Evolutionary conservation across 2,329 filamentous ascomycete species (phyloP).

Genomic region (Parascedosporium putredinis): DNA sequence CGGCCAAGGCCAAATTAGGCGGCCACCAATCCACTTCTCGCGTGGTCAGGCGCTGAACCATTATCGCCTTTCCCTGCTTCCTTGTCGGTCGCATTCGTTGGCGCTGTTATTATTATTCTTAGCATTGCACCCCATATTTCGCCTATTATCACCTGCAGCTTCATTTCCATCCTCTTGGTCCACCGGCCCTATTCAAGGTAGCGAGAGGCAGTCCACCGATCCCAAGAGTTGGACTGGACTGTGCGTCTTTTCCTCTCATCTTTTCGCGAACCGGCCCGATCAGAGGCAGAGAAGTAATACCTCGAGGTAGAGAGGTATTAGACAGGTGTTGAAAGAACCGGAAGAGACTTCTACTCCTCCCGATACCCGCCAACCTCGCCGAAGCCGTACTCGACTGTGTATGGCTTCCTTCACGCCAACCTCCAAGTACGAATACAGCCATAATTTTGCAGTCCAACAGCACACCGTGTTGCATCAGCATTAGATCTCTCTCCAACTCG

Average conservation of each 20-base stretch:
- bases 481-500: too few relatives aligned
- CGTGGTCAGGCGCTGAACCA: conserved; percentile 8
- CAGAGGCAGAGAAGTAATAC: neutral
- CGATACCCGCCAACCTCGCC: neutral
- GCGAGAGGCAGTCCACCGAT: neutral
- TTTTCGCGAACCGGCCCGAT: conserved; percentile 5
- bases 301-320: too few relatives aligned
- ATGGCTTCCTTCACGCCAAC: neutral
- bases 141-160: conserved; percentile 4
- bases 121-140: conserved; percentile 10
- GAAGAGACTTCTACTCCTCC: neutral
- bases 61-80: conserved; percentile 1
- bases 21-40: conserved; percentile 2
- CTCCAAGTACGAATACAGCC: too few relatives aligned
- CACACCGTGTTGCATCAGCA: too few relatives aligned
- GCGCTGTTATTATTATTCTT: neutral
- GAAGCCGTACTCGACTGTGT: neutral
- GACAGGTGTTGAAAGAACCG: neutral
- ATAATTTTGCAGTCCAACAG: too few relatives aligned
- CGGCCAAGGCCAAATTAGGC: conserved; percentile 3
- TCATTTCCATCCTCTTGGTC: conserved; percentile 6
- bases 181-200: neutral
- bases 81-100: neutral
- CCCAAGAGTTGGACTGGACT: neutral
- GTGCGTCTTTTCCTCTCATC: neutral